Base-by-base conservation (phyloP, 2,329 filamentous ascomycete species). In the Colletotrichum agaves region DNA sequence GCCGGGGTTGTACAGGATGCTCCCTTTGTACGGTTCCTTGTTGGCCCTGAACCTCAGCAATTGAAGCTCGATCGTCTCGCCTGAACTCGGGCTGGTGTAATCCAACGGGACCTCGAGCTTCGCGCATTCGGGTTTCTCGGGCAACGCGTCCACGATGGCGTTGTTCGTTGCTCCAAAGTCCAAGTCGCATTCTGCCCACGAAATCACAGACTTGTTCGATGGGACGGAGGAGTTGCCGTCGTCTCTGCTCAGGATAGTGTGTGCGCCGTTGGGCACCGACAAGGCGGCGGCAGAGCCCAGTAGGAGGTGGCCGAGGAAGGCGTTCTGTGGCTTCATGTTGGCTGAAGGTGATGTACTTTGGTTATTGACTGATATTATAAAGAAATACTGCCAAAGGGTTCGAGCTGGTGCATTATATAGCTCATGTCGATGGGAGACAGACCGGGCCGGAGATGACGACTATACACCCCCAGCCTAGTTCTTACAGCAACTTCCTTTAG, bases 1-100 rank as follows among this genome's bases (percentile, higher is more conserved):
- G 13, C 75, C 75, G 56, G 71, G 73, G 59, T 78, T 78, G 55
- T 76, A 60, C 23, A 77, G 37, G 37, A 78, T 76, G 69, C 71
- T 76, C 3, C 76, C 75, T 47, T 72, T 73, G 8, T 63, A 70
- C 3, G 73, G 72, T 58, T 69, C 46, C 39, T 71, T 70, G 4
- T 60, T 52, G 0, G 71, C 70, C 2, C 44, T 41, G 43, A 68
- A 43, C 10, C 59, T 60, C 11, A 67, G 33, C 37, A 73, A 11
- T 13, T 69, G 43, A 17, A 73, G 66, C 2, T 55, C n/a, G 11
- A 70, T 39, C 7, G 66, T 72, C 31, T 70, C 41, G 10, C 31
- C 43, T 31, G 55, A 66, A 17, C 56, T 50, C 3, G 43, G 33
- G 12, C 55, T 37, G 0, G 67, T 72, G 43, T 73, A 73, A 43